Evolutionary conservation across 2,329 filamentous ascomycete species (phyloP).

Genomic region (Alternaria triticina): DNA sequence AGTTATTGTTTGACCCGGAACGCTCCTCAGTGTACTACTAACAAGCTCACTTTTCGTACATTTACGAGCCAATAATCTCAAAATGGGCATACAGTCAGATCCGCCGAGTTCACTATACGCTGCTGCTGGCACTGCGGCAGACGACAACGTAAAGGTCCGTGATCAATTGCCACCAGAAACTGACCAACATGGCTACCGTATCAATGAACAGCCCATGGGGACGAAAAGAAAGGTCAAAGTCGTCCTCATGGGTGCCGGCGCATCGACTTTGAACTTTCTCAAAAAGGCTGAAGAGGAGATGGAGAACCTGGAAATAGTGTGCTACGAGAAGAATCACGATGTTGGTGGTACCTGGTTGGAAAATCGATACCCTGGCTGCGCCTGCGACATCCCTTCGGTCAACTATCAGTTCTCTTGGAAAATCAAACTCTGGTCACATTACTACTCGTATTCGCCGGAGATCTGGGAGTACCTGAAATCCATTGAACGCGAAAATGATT

Average conservation of each 20-base stretch:
- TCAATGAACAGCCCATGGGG: constrained; percentile 53
- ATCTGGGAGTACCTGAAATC: constrained; percentile 58
- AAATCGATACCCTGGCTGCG: constrained; percentile 52
- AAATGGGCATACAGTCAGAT: constrained; percentile 30
- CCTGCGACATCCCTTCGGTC: constrained; percentile 38
- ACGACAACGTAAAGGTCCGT: constrained; percentile 33
- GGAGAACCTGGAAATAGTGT: constrained; percentile 48
- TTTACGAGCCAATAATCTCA: background rate
- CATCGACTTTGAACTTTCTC: constrained; percentile 52
- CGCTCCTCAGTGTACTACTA: background rate
- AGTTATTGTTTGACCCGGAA: background rate
- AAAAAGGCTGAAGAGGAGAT: constrained; percentile 54
- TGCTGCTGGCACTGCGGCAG: constrained; percentile 26
- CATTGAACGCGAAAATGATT: constrained; percentile 45
- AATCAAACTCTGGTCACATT: constrained; percentile 53
- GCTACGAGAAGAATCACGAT: constrained; percentile 52
- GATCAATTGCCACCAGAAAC: constrained; percentile 42
- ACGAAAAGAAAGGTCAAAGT: constrained; percentile 50
- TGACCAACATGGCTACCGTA: constrained; percentile 51
- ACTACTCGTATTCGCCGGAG: constrained; percentile 55
- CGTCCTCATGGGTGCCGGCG: constrained; percentile 53
- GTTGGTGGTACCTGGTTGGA: constrained; percentile 53
- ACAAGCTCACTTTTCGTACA: background rate
- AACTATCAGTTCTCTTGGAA: constrained; percentile 58
- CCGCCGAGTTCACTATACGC: constrained; percentile 22